phyloP scores from a whole-genome alignment of 768 basidiomycete species.

The Coprinopsis sp. region DNA sequence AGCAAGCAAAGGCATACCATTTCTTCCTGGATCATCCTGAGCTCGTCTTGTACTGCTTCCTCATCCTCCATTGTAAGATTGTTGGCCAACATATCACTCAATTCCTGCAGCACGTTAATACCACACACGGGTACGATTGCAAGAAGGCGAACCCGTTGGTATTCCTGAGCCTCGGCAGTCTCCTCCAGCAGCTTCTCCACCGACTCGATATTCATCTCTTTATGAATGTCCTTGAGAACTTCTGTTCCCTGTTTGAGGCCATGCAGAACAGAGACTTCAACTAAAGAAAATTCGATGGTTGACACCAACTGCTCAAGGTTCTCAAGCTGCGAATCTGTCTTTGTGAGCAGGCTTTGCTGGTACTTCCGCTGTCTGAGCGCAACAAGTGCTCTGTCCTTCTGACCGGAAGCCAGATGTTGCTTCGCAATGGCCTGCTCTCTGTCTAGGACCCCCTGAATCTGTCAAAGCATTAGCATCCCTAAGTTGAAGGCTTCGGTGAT shows the following conservation, averaged over 20 bases:
- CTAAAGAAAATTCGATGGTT: conserved; percentile 92
- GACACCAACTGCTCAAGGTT: conserved; percentile 89
- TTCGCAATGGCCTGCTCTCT: conserved; percentile 89
- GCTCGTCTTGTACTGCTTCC: conserved; percentile 85
- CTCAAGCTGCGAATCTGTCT: conserved; percentile 88
- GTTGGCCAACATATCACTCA: conserved; percentile 80
- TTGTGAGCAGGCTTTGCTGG: conserved; percentile 79
- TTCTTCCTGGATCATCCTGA: conserved; percentile 62
- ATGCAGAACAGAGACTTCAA: conserved; percentile 89
- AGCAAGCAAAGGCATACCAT: conserved; percentile 32
- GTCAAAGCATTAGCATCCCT: conserved; percentile 2
- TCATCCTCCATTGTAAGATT: conserved; percentile 86
- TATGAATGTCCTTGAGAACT: conserved; percentile 90
- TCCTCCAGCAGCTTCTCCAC: conserved; percentile 95
- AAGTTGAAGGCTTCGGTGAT: background rate
- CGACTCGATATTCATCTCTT: conserved; percentile 85
- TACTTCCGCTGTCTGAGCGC: conserved; percentile 91
- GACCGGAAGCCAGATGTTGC: conserved; percentile 70
- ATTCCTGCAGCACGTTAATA: conserved; percentile 57
- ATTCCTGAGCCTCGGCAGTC: conserved; percentile 87
- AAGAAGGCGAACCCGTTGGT: conserved; percentile 62
- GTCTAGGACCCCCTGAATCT: conserved; percentile 86
- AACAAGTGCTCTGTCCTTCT: conserved; percentile 83
- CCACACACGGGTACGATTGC: background rate
- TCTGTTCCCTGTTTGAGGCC: conserved; percentile 92